Base-by-base conservation (phyloP, 2,329 filamentous ascomycete species). In the Tolypocladium guangdongense region DNA sequence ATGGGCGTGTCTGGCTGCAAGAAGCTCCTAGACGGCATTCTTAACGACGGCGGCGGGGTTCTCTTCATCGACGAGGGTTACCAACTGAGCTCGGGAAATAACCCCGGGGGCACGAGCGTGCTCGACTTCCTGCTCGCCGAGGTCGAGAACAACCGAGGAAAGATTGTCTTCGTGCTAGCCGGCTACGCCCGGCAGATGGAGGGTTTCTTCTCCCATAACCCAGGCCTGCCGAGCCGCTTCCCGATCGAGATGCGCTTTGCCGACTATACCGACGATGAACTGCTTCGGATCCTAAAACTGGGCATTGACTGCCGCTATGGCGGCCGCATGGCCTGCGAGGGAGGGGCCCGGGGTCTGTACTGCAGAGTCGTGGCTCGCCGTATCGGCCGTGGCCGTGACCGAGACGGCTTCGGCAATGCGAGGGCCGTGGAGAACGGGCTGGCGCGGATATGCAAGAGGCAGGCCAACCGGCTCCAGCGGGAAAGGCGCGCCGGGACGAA, bases 51-150 rank as follows among this genome's bases (percentile, higher is more conserved):
- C 0, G 87, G 87, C 0, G 88, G 88, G 0, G 83, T 83, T 0
- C 61, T 89, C 1, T 91, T 92, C 62, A 84, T 92, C 24, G 88
- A 92, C 55, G 87, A 92, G 64, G 86, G 87, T 0, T 90, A 92
- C 60, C 87, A 91, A 57, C 72, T 92, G 0, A 76, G 81, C 0
- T 80, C 79, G 1, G 78, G 78, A 0, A 78, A 80, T 53, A 85
- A 70, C 24, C 60, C 64, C 2, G 79, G 78, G 0, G 86, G 87
- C 0, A 71, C 68, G 0, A 75, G 77, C 0, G 84, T 90, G 0
- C 70, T 92, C 0, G 86, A 92, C 56, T 88, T 78, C 55, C 71
- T 92, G 0, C 76, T 92, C 0, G 76, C 84, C 0, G 86, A 90
- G 59, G 78, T 90, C 0, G 87, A 91, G 59, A 88, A 89, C 51